Percentiles rank a stretch among this genome's conserved stretches.
These are phyloP conservation scores for Coemansia sp. DNA, from an alignment of 192 early-diverging fungal genomes.

Conservation along the genomic window DNA sequence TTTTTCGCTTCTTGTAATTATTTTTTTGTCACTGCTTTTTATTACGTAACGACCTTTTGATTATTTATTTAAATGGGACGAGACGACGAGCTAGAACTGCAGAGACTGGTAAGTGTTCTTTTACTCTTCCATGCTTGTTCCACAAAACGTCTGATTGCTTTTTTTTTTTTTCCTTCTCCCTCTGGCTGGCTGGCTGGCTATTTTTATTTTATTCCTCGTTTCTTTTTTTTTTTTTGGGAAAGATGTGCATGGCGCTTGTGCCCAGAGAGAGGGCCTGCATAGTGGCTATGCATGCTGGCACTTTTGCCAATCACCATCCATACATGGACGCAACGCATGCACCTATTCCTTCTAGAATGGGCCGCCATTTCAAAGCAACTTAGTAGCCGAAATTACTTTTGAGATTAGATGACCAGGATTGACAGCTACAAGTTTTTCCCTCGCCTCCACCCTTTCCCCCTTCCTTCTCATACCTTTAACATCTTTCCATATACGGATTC, in stretches of 20 bases:
- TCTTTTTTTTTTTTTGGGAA: not conserved
- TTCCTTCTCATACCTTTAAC: not conserved
- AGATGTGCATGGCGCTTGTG: constrained; percentile 1
- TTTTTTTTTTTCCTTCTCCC: not conserved
- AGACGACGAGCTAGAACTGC: not conserved
- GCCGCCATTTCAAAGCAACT: not conserved
- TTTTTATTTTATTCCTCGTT: not conserved
- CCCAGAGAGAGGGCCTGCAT: not conserved
- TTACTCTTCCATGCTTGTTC: not conserved
- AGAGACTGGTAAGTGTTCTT: constrained; percentile 2
- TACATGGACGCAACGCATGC: constrained; percentile 5
- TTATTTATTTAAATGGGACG: not conserved
- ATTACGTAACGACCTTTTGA: not conserved
- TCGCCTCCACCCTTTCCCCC: not conserved
- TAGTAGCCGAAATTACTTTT: constrained; percentile 5
- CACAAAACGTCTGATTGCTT: not conserved
- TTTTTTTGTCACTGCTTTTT: not conserved
- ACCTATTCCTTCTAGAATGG: constrained; percentile 9
- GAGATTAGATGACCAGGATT: not conserved
- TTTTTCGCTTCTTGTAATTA: not conserved
- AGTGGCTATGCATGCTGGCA: constrained; percentile 7
- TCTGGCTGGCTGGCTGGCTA: not conserved
- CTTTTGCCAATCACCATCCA: constrained; percentile 12
- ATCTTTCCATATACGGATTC: not conserved
- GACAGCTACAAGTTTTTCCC: no score